Percentiles rank a stretch among this genome's conserved stretches.
Conservation (phyloP, 495 filamentous ascomycete species). For the Hypoxylon lienhwacheense region DNA sequence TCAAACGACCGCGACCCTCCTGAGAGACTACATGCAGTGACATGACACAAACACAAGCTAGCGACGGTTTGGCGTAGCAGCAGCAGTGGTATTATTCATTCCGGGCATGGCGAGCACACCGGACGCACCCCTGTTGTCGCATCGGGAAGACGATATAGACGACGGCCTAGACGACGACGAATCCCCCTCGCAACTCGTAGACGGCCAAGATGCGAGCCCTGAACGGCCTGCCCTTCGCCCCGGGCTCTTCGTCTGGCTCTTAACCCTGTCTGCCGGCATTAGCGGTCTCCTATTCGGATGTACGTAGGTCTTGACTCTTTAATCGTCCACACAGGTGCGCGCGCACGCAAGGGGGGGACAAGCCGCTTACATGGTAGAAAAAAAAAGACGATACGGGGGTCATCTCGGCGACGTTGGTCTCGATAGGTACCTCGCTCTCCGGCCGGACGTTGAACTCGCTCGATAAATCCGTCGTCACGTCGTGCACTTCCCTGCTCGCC, state of each 20-base stretch:
- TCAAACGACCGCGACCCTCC: background rate
- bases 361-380: conserved; percentile 47
- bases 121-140: conserved; percentile 26
- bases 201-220: conserved; percentile 6
- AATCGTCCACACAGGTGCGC: conserved; percentile 8
- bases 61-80: background rate
- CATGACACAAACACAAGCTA: conserved; percentile 5
- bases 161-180: too few species aligned
- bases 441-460: conserved; percentile 64
- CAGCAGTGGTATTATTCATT: background rate
- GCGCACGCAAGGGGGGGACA: too few species aligned
- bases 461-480: conserved; percentile 84
- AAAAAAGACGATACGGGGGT: conserved; percentile 84
- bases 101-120: conserved; percentile 19
- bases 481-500: conserved; percentile 77
- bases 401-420: conserved; percentile 84
- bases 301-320: conserved; percentile 52
- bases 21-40: background rate
- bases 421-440: conserved; percentile 75
- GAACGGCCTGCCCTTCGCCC: conserved; percentile 33
- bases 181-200: conserved; percentile 18
- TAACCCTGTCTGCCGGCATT: conserved; percentile 80
- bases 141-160: conserved; percentile 32
- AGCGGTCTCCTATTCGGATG: conserved; percentile 89
- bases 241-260: conserved; percentile 63